A percentile compares a stretch with the other conserved stretches of the same genome.
Conservation (phyloP, 2,329 filamentous ascomycete species). For the Cordyceps cicadae region DNA sequence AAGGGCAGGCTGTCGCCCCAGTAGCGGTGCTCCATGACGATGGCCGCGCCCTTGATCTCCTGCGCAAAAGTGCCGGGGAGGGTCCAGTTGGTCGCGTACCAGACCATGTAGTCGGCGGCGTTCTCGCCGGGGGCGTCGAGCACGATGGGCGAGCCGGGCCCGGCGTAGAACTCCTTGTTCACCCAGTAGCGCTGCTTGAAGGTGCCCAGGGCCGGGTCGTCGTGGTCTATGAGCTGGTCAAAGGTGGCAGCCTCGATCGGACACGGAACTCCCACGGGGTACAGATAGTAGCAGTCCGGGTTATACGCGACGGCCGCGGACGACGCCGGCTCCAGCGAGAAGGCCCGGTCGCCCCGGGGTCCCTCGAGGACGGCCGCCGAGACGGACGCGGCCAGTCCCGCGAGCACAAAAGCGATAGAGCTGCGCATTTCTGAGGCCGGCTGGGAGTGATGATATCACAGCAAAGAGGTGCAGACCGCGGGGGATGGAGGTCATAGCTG, state of each 20-base stretch:
- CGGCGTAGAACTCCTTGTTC: conserved; percentile 62
- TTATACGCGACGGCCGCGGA: background rate
- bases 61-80: conserved; percentile 56
- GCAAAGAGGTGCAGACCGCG: background rate
- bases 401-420: background rate
- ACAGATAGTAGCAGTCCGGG: conserved; percentile 1
- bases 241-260: conserved; percentile 26
- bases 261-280: background rate
- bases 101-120: conserved; percentile 45
- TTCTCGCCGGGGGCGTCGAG: conserved; percentile 61
- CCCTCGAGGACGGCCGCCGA: background rate
- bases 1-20: conserved; percentile 50
- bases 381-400: background rate
- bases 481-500: background rate
- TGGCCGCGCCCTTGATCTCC: conserved; percentile 62
- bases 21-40: conserved; percentile 54
- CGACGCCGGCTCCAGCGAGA: background rate
- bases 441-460: no score
- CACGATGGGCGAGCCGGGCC: conserved; percentile 69
- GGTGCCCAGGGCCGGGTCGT: conserved; percentile 42
- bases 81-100: conserved; percentile 64
- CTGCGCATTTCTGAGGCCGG: background rate
- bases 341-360: background rate
- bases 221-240: conserved; percentile 51
- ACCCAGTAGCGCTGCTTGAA: conserved; percentile 75